Base-by-base conservation (phyloP, 2,329 filamentous ascomycete species). In the Epichloe coenophiala region DNA sequence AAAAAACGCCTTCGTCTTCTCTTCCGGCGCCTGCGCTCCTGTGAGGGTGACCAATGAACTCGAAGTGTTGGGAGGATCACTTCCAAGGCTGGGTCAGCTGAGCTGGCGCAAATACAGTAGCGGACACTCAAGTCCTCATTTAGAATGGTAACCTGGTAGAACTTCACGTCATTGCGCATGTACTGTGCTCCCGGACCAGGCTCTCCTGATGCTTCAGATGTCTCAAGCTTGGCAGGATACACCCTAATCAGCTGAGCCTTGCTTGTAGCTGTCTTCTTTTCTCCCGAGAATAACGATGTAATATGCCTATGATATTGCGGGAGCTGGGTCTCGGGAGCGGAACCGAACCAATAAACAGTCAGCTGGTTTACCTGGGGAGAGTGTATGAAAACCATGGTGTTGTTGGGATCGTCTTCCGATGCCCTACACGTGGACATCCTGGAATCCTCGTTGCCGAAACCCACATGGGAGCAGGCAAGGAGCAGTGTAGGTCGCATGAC, bases 91-190 rank as follows among this genome's bases (percentile, higher is more conserved):
- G 57, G 54, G 19, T 63, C 54, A 15, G 53, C 54, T 11, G 54
- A 55, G 4, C 62, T 62, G 5, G 60, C 57, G 44, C 61, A 65
- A 49, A 64, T 66, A 51, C 67, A 68, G 47, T 70, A 72, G 37
- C 62, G 61, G 15, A 80, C 53, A 39, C 68, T 65, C 39, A 76
- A 61, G 51, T 76, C 64, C 23, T 64, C 61, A 5, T 61, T 66
- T 2, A 79, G 55, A 11, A 66, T 61, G 48, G 66, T 69, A 13
- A 75, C 54, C 53, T 78, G 74, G 49, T 71, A 76, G 55, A 77
- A 75, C 19, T 64, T 63, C 2, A 71, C 58, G 3, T 61, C 61
- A 23, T 64, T 54, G 3, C 63, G 55, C 9, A 60, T 51, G 47
- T 72, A 69, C 12, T 56, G 49, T 17, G 56, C 56, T 13, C 66